Evolutionary conservation across 257 asterid genomes (phyloP).

Genomic region (Voacanga thouarsii): DNA sequence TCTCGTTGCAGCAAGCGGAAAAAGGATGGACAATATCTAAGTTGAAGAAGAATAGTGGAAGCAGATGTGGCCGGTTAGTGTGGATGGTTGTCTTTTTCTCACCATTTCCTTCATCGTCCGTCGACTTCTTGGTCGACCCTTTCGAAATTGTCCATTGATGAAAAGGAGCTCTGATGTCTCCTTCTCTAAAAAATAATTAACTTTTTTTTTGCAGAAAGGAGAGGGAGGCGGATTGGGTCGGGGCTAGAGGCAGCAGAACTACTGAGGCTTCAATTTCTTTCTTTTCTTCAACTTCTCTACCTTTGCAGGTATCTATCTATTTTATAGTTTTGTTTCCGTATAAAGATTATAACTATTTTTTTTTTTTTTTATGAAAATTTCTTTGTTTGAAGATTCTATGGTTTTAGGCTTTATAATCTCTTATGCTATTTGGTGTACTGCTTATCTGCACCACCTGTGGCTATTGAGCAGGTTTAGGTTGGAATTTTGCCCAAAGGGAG

Average conservation of each 20-base stretch:
- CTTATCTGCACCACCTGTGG: too few relatives aligned
- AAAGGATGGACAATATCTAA: too few relatives aligned
- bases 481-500: too few relatives aligned
- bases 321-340: neutral
- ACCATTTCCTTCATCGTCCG: neutral
- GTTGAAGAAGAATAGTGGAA: too few relatives aligned
- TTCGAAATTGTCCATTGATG: neutral
- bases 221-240: neutral
- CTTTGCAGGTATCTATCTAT: conserved; percentile 46
- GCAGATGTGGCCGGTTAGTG: too few relatives aligned
- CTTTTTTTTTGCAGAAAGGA: neutral
- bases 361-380: neutral
- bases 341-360: neutral
- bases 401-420: too few relatives aligned
- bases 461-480: too few relatives aligned
- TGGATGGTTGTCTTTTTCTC: conserved; percentile 2
- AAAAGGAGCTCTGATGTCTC: neutral
- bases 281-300: conserved; percentile 75
- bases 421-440: too few relatives aligned
- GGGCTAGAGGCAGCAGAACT: conserved; percentile 39
- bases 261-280: conserved; percentile 73
- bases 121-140: neutral
- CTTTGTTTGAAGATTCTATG: too few relatives aligned
- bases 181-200: neutral
- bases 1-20: too few relatives aligned